Evolutionary conservation across 2,329 filamentous ascomycete species (phyloP).

Genomic region (Ilyonectria destructans): DNA sequence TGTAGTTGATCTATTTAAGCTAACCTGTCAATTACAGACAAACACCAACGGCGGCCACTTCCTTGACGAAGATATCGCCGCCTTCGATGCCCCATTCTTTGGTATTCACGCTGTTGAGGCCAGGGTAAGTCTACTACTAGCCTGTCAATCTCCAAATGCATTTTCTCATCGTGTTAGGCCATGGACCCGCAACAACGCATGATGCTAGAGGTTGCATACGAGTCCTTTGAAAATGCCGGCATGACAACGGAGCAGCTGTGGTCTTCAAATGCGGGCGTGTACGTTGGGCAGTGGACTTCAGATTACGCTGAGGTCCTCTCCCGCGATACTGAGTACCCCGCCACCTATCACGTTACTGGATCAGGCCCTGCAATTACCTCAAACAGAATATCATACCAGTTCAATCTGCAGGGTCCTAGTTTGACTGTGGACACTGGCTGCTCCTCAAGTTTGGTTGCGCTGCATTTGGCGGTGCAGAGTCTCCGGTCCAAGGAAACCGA

Average conservation of each 20-base stretch:
- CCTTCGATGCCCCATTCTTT: slow-evolving; percentile 49
- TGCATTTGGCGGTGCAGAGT: slow-evolving; percentile 61
- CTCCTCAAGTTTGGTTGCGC: slow-evolving; percentile 63
- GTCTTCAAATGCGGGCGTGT: slow-evolving; percentile 50
- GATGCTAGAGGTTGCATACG: slow-evolving; percentile 48
- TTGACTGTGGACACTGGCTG: slow-evolving; percentile 68
- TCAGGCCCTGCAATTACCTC: slow-evolving; percentile 60
- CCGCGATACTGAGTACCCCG: slow-evolving; percentile 59
- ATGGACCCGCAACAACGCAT: slow-evolving; percentile 51
- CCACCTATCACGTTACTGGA: slow-evolving; percentile 64
- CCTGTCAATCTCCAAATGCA: not conserved
- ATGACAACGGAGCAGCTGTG: slow-evolving; percentile 49
- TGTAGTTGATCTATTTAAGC: not conserved
- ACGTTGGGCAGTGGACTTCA: slow-evolving; percentile 46
- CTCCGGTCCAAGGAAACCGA: slow-evolving; percentile 53
- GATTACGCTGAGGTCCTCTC: slow-evolving; percentile 45
- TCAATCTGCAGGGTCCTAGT: slow-evolving; percentile 63
- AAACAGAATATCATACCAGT: slow-evolving; percentile 66
- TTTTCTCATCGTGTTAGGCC: slow-evolving; percentile 27
- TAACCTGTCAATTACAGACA: slow-evolving; percentile 23
- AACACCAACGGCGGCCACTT: slow-evolving; percentile 48
- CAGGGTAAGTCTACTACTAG: slow-evolving; percentile 13
- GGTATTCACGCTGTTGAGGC: slow-evolving; percentile 41
- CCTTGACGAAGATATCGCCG: slow-evolving; percentile 44
- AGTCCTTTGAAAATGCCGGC: slow-evolving; percentile 54